phyloP scores from a whole-genome alignment of 805 yeast genomes.

The Candida silvicultrix region DNA sequence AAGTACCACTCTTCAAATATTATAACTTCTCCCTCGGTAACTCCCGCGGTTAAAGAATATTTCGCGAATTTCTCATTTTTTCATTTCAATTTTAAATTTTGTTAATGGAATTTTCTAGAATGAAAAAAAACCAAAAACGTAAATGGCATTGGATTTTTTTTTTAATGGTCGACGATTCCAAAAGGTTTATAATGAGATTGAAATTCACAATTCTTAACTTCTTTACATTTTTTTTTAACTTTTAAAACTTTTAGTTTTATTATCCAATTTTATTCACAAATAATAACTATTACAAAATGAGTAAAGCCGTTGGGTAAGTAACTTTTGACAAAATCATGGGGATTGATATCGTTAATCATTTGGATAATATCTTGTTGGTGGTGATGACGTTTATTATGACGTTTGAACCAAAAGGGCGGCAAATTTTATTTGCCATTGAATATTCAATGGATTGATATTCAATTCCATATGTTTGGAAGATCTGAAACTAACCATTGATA shows the following conservation, averaged over 20 bases:
- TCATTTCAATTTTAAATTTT: neutral
- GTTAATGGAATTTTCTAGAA: conserved; percentile 16
- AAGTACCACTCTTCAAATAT: no score
- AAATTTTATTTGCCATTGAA: no score
- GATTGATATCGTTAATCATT: neutral
- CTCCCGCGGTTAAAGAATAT: no score
- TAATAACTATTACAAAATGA: conserved; percentile 20
- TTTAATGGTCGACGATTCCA: neutral
- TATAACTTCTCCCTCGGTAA: no score
- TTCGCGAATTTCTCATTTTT: no score
- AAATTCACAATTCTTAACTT: neutral
- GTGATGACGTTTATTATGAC: neutral
- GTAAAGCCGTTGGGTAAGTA: conserved; percentile 50
- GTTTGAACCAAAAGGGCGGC: no score
- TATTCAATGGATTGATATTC: neutral
- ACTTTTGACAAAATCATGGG: neutral
- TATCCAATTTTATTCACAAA: neutral
- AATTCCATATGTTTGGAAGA: neutral
- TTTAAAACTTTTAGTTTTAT: neutral
- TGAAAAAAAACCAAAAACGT: neutral
- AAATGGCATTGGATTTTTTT: neutral
- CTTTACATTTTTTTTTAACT: neutral
- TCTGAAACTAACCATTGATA: neutral
- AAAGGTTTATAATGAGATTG: neutral
- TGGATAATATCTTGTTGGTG: neutral